Conservation (phyloP, 2,329 filamentous ascomycete genomes). For the Fusarium decemcellulare region DNA sequence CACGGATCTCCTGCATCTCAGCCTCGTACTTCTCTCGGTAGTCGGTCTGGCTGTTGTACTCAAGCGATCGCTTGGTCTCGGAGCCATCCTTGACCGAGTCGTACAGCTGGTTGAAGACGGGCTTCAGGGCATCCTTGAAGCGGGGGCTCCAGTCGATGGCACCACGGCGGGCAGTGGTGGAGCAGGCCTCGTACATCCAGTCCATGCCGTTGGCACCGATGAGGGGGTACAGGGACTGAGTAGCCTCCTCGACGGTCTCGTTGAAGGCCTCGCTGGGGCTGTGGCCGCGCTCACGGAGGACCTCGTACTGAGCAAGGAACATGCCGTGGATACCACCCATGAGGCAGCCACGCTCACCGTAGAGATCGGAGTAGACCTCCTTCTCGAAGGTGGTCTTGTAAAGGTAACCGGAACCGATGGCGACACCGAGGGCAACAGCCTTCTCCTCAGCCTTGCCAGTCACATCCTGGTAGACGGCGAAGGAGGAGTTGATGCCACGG, state of each 20-base stretch:
- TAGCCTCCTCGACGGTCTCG: conserved; percentile 99
- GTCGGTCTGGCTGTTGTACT: conserved; percentile 96
- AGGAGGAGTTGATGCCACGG: conserved; percentile 99
- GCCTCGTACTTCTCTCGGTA: conserved; percentile 98
- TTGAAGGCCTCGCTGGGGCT: conserved; percentile 99
- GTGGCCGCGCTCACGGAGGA: conserved; percentile 98
- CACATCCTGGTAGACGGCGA: conserved; percentile 98
- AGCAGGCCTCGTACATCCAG: conserved; percentile 99
- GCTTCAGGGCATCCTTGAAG: conserved; percentile 99
- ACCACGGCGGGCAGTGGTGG: conserved; percentile 96
- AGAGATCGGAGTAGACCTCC: conserved; percentile 99
- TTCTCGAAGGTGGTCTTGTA: conserved; percentile 99
- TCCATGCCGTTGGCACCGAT: conserved; percentile 99
- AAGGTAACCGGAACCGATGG: conserved; percentile 97
- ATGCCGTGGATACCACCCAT: conserved; percentile 99
- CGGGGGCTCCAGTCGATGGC: conserved; percentile 98
- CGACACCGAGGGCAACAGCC: conserved; percentile 95
- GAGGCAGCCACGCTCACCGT: conserved; percentile 99
- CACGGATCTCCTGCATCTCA: conserved; percentile 98
- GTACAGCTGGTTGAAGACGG: conserved; percentile 98
- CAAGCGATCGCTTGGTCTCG: conserved; percentile 96
- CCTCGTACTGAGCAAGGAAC: conserved; percentile 99
- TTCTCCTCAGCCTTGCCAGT: conserved; percentile 99
- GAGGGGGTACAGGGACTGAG: conserved; percentile 96
- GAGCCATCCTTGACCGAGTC: conserved; percentile 90